Percentiles rank a stretch among this genome's conserved stretches.
These are phyloP conservation scores for Fusarium temperatum DNA, from an alignment of 2,329 filamentous ascomycete genomes.

Conservation along the genomic window DNA sequence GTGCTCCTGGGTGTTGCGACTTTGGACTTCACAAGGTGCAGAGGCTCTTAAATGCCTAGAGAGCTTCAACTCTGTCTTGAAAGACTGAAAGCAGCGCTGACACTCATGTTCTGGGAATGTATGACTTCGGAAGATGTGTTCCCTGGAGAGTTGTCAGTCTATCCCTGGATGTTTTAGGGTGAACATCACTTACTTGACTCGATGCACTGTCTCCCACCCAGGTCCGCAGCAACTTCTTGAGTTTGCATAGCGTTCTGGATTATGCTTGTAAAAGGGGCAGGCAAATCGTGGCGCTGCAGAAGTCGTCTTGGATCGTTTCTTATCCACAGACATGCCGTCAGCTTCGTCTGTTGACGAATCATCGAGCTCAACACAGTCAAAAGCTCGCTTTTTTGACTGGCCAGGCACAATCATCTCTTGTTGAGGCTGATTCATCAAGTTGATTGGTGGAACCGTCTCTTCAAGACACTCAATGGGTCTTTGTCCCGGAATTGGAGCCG, in stretches of 20 bases:
- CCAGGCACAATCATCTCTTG: not conserved
- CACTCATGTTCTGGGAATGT: slow-evolving; percentile 17
- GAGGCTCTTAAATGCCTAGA: slow-evolving; percentile 1
- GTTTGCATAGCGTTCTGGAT: slow-evolving; percentile 3
- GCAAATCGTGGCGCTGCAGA: slow-evolving; percentile 6
- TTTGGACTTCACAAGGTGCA: slow-evolving; percentile 5
- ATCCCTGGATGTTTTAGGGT: not conserved
- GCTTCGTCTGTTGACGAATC: slow-evolving; percentile 3
- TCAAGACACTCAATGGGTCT: not conserved
- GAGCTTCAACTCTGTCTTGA: not conserved
- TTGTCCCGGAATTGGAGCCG: not conserved
- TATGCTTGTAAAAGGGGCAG: slow-evolving; percentile 32
- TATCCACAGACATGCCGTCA: not conserved
- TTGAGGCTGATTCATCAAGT: not conserved
- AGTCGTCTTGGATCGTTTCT: not conserved
- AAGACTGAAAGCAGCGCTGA: slow-evolving; percentile 11
- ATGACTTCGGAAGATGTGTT: slow-evolving; percentile 27
- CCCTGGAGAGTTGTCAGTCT: not conserved
- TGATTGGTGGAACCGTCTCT: not conserved
- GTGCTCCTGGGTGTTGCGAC: not conserved
- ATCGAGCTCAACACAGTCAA: not conserved
- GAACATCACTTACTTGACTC: slow-evolving; percentile 22
- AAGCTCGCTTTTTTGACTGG: not conserved
- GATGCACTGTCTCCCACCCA: slow-evolving; percentile 19
- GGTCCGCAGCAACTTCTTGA: slow-evolving; percentile 25